Conservation (phyloP, 2,329 filamentous ascomycete species). For the Aureobasidium musti region DNA sequence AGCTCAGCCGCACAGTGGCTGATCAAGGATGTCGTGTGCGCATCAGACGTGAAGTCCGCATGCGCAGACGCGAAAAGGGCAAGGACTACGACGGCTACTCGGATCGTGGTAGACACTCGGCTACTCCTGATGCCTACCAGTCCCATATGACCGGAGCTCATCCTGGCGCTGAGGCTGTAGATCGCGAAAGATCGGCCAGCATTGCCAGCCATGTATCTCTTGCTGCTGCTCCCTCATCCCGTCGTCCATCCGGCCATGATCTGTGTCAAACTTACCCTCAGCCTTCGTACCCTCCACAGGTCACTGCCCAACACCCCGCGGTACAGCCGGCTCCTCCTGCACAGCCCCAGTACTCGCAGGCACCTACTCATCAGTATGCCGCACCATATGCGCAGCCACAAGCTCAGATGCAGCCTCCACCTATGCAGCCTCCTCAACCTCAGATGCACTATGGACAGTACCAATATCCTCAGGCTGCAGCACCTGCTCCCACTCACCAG, state of each 20-base stretch:
- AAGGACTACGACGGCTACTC: slow-evolving; percentile 62
- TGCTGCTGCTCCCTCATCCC: slow-evolving; percentile 36
- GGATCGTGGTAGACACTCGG: slow-evolving; percentile 49
- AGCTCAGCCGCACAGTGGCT: slow-evolving; percentile 83
- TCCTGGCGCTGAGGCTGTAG: slow-evolving; percentile 41
- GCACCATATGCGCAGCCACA: slow-evolving; percentile 28
- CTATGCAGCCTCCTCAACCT: slow-evolving; percentile 33
- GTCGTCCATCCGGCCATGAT: slow-evolving; percentile 51
- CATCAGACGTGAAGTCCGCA: slow-evolving; percentile 89
- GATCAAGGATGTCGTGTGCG: slow-evolving; percentile 97
- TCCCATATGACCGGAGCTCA: slow-evolving; percentile 34
- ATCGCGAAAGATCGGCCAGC: slow-evolving; percentile 45
- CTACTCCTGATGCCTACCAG: slow-evolving; percentile 40
- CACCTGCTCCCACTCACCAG: slow-evolving; percentile 39
- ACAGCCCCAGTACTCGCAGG: slow-evolving; percentile 43
- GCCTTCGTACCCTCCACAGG: slow-evolving; percentile 40
- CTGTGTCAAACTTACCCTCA: slow-evolving; percentile 46
- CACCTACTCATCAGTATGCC: slow-evolving; percentile 34
- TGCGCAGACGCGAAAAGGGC: slow-evolving; percentile 73
- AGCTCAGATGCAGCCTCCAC: slow-evolving; percentile 26
- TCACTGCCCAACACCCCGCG: slow-evolving; percentile 41
- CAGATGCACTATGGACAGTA: slow-evolving; percentile 37
- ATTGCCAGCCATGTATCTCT: slow-evolving; percentile 42
- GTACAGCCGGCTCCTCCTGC: slow-evolving; percentile 44
- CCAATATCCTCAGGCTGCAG: slow-evolving; percentile 35